A percentile compares a stretch with the other conserved stretches of the same genome.
These are phyloP conservation scores for Mastigamoeba balamuthi DNA, from an alignment of 78 protist species.

Conservation along the genomic window DNA sequence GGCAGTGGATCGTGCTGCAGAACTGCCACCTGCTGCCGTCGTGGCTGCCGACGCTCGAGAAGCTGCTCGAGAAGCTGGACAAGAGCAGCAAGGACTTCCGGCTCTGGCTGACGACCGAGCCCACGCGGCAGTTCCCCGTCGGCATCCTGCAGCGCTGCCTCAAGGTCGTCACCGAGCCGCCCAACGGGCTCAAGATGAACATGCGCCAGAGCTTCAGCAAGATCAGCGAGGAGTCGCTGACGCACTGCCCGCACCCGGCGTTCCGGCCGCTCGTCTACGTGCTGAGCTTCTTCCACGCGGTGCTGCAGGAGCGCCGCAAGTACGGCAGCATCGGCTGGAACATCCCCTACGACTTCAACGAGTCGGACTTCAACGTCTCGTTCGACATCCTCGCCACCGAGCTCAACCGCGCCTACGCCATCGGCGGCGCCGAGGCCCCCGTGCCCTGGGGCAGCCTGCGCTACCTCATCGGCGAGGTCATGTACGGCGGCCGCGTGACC, in stretches of 20 bases:
- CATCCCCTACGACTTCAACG: conserved; percentile 88
- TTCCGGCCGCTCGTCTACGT: conserved; percentile 75
- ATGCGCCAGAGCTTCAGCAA: conserved; percentile 50
- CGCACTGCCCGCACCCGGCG: conserved; percentile 57
- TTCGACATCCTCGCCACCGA: conserved; percentile 46
- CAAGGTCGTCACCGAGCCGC: conserved; percentile 92
- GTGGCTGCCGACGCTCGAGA: conserved; percentile 80
- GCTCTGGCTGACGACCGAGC: conserved; percentile 90
- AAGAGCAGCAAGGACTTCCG: conserved; percentile 75
- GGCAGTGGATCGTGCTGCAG: conserved; percentile 88
- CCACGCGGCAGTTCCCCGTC: conserved; percentile 78
- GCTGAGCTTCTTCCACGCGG: conserved; percentile 90
- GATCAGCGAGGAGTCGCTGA: conserved; percentile 48
- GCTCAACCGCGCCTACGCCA: conserved; percentile 44
- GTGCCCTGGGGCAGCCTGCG: conserved; percentile 82
- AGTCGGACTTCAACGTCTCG: conserved; percentile 72
- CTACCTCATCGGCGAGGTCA: conserved; percentile 87
- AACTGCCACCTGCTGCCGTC: conserved; percentile 83
- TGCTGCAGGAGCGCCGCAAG: conserved; percentile 88
- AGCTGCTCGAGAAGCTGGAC: conserved; percentile 50
- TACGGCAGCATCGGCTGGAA: conserved; percentile 93
- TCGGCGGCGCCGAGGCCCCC: conserved; percentile 5
- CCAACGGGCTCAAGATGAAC: conserved; percentile 83
- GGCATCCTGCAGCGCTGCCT: conserved; percentile 86
- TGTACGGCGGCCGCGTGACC: conserved; percentile 93